Evolutionary conservation across 2,329 filamentous ascomycete species (phyloP).

Genomic region (Arthrobotrys conoides): DNA sequence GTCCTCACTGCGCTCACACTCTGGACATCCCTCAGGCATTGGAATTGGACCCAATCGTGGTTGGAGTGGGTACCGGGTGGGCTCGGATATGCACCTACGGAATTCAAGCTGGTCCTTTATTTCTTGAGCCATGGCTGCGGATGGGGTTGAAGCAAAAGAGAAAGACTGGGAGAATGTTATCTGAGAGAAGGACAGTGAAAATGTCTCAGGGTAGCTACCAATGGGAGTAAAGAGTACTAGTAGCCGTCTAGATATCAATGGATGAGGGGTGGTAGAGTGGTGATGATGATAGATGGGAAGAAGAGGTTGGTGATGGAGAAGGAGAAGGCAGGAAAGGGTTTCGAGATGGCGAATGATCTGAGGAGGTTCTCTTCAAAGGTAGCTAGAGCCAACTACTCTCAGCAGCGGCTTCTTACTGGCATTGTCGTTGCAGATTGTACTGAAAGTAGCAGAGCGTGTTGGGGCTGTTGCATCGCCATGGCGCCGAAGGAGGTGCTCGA

Average conservation of each 20-base stretch:
- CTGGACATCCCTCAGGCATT: background rate
- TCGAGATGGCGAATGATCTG: background rate
- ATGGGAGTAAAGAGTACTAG: background rate
- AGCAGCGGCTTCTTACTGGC: background rate
- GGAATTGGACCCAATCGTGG: slow-evolving; percentile 24
- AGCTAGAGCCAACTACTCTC: background rate
- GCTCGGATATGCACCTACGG: slow-evolving; percentile 44
- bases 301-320: background rate
- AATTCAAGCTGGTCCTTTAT: background rate
- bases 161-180: background rate
- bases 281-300: background rate
- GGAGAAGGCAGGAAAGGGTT: background rate
- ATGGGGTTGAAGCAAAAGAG: background rate
- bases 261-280: background rate
- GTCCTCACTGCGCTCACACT: background rate
- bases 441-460: background rate
- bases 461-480: slow-evolving; percentile 12
- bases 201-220: background rate
- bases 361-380: background rate
- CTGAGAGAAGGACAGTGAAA: background rate
- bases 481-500: background rate
- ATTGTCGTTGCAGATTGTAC: background rate
- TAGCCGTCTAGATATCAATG: background rate
- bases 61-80: slow-evolving; percentile 28
- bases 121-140: slow-evolving; percentile 15